Evolutionary conservation across 768 basidiomycete genomes (phyloP).

Genomic region (Boletus reticulatus): DNA sequence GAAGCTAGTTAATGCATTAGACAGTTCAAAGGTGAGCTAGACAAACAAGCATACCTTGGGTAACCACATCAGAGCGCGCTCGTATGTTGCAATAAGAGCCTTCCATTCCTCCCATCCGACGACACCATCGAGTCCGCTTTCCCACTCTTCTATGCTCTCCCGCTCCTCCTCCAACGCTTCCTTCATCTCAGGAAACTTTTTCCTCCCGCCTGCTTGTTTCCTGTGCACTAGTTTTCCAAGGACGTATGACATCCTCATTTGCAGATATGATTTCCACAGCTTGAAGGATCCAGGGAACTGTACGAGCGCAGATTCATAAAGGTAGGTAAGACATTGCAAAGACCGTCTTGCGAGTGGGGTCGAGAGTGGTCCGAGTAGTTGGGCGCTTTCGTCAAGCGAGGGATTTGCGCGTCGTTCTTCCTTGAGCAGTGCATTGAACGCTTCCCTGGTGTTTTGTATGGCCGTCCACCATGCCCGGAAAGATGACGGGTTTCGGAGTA

Average conservation of each 20-base stretch:
- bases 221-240: slow-evolving; percentile 70
- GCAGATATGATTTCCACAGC: slow-evolving; percentile 92
- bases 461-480: slow-evolving; percentile 94
- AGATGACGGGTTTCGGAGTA: slow-evolving; percentile 85
- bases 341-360: slow-evolving; percentile 69
- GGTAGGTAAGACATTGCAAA: slow-evolving; percentile 80
- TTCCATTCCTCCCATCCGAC: slow-evolving; percentile 99
- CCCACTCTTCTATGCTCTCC: slow-evolving; percentile 81
- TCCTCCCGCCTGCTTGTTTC: slow-evolving; percentile 82
- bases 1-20: slow-evolving; percentile 55
- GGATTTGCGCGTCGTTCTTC: slow-evolving; percentile 46
- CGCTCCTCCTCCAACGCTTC: slow-evolving; percentile 85
- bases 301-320: slow-evolving; percentile 90
- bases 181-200: slow-evolving; percentile 89
- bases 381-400: slow-evolving; percentile 47
- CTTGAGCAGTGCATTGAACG: slow-evolving; percentile 55
- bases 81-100: slow-evolving; percentile 80
- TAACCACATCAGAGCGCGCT: slow-evolving; percentile 92
- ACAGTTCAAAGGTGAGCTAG: background rate
- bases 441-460: slow-evolving; percentile 72
- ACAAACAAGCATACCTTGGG: slow-evolving; percentile 60
- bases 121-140: slow-evolving; percentile 78
- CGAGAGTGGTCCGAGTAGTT: slow-evolving; percentile 77
- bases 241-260: slow-evolving; percentile 80
- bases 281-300: slow-evolving; percentile 92